Base-by-base conservation (phyloP, 2,329 filamentous ascomycete species). In the Talaromyces sp. region DNA sequence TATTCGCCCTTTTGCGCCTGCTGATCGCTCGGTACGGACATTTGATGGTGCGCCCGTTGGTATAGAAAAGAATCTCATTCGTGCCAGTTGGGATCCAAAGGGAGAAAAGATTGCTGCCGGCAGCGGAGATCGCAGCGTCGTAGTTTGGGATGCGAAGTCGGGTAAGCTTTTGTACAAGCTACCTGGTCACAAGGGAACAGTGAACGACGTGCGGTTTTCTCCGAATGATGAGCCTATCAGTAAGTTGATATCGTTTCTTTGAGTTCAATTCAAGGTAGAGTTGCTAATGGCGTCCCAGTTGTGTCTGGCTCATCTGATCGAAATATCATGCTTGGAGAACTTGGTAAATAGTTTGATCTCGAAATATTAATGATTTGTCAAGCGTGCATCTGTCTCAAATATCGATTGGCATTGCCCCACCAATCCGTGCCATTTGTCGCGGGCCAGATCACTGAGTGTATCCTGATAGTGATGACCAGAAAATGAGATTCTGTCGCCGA, bases 121-220 rank as follows among this genome's bases (percentile, higher is more conserved):
- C 11, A 91, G 91, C 53, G 93, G 91, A 13, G 94, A 99, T 69
- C 88, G 91, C 25, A 96, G 88, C 7, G 91, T 91, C 17, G 87
- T 96, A 13, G 85, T 97, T 9, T 99, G 94, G 94, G 92, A 94
- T 53, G 85, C 81, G 57, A 86, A 89, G 70, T 89, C 84, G n/a
- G 92, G 89, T 59, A 97, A 95, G 77, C 79, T 99, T 66, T 74
- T 96, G 63, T 95, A 97, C 76, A 97, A 97, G 76, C 80, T 99
- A 54, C 94, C 94, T 1, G 94, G 94, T 0, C 94, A 99, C 73
- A 94, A 91, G 75, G 94, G 93, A 35, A 90, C 89, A 0, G 94
- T 97, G 53, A 99, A 97, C 71, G 91, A 93, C 71, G 93, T 93
- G 56, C 88, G 95, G 65, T 95, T 99, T 70, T 88, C 90, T 51